Evolutionary conservation across 805 yeast species (phyloP).

Genomic region (Naumovozyma dairenensis): DNA sequence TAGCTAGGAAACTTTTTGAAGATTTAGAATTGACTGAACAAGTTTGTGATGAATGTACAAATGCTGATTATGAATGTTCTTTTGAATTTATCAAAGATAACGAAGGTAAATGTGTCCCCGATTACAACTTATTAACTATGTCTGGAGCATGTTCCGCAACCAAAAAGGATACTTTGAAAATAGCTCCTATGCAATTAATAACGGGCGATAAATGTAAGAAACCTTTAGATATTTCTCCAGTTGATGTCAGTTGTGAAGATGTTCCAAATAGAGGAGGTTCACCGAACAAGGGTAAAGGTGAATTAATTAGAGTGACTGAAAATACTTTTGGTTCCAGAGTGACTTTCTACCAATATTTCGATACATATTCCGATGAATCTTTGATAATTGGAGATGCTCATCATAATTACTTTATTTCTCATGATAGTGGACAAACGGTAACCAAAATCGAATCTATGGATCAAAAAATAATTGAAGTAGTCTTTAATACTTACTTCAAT

Average conservation of each 20-base stretch:
- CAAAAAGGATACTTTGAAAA: conserved; percentile 5
- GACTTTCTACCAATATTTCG: conserved; percentile 40
- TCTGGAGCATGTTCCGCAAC: conserved; percentile 14
- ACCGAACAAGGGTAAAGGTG: conserved; percentile 3
- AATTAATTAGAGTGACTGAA: conserved; percentile 31
- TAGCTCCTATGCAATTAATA: conserved; percentile 13
- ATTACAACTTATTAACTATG: conserved; percentile 11
- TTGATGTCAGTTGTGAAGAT: conserved; percentile 21
- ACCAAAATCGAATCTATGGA: conserved; percentile 28
- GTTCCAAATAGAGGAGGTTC: conserved; percentile 8
- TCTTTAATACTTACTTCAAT: conserved; percentile 42
- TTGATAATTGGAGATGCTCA: conserved; percentile 49
- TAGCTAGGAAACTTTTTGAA: conserved; percentile 29
- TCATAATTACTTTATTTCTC: conserved; percentile 51
- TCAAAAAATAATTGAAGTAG: conserved; percentile 42
- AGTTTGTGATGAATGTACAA: conserved; percentile 51
- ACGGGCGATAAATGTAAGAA: conserved; percentile 17
- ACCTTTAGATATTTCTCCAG: conserved; percentile 19
- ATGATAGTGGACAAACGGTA: conserved; percentile 55
- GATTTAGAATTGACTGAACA: conserved; percentile 37
- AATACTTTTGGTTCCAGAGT: conserved; percentile 45
- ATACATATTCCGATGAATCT: conserved; percentile 47
- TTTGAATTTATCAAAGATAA: conserved; percentile 35
- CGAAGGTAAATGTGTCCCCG: conserved; percentile 41
- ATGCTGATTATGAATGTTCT: conserved; percentile 63